Percentiles rank a stretch among this genome's conserved stretches.
Evolutionary conservation across 345 rosid genomes (phyloP).

Genomic region (Alliaria petiolata): DNA sequence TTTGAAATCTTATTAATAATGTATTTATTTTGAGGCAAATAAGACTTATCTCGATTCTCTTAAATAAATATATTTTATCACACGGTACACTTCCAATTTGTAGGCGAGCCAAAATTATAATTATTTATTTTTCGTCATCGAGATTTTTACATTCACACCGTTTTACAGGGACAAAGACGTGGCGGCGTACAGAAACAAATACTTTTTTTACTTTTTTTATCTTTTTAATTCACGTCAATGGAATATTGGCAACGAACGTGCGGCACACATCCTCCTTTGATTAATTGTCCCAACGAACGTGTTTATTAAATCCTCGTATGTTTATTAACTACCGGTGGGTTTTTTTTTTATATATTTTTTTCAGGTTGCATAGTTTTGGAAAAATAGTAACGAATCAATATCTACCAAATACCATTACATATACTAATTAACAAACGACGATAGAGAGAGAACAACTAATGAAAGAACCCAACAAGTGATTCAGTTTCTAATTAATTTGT

Average conservation of each 20-base stretch:
- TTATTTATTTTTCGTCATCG: too few relatives aligned
- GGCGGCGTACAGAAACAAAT: not conserved
- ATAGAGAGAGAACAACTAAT: too few relatives aligned
- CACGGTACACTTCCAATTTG: not conserved
- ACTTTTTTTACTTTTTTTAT: not conserved
- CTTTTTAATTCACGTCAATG: not conserved
- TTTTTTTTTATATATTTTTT: not conserved
- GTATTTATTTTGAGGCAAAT: not conserved
- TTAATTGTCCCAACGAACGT: constrained; percentile 8
- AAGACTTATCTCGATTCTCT: not conserved
- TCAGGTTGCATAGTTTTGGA: not conserved
- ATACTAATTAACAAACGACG: too few relatives aligned
- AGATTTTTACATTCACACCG: too few relatives aligned
- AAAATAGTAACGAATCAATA: not conserved
- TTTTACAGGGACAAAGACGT: not conserved
- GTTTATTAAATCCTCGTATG: not conserved
- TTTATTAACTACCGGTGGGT: not conserved
- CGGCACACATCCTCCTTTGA: constrained; percentile 6
- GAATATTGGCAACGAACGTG: not conserved
- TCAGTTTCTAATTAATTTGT: too few relatives aligned
- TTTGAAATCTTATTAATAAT: not conserved
- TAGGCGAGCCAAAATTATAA: not conserved
- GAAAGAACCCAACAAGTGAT: too few relatives aligned
- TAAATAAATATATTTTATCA: too few relatives aligned
- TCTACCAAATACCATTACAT: too few relatives aligned